Conservation (phyloP, 257 asterid genomes). For the Apocynum venetum region DNA sequence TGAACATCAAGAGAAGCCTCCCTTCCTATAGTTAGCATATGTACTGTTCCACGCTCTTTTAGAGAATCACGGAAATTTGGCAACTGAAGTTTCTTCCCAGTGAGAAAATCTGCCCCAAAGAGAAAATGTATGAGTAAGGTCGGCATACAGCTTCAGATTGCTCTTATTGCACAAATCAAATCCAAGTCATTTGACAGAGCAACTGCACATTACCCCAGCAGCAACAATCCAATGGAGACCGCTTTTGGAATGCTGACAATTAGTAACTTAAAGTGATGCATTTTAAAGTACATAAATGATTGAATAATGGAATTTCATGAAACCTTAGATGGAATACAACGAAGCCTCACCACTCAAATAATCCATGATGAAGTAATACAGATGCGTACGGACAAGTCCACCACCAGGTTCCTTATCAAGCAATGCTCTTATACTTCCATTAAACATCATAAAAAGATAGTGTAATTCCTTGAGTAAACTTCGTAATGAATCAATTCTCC, state of each 20-base stretch:
- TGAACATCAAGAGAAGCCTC: slow-evolving; percentile 97
- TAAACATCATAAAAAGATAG: slow-evolving; percentile 89
- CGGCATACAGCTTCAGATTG: slow-evolving; percentile 57
- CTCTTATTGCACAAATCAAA: slow-evolving; percentile 69
- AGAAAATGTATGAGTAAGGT: slow-evolving; percentile 53
- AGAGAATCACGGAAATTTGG: slow-evolving; percentile 93
- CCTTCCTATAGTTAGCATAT: slow-evolving; percentile 95
- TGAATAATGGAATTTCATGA: slow-evolving; percentile 27
- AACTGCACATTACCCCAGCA: slow-evolving; percentile 98
- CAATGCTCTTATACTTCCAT: slow-evolving; percentile 72
- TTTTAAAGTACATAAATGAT: slow-evolving; percentile 35
- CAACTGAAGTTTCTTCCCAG: slow-evolving; percentile 82
- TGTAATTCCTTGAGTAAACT: slow-evolving; percentile 79
- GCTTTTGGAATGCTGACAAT: slow-evolving; percentile 95
- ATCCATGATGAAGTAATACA: slow-evolving; percentile 87
- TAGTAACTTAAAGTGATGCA: slow-evolving; percentile 77
- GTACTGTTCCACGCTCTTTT: slow-evolving; percentile 83
- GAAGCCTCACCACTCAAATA: slow-evolving; percentile 82
- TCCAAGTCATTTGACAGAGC: slow-evolving; percentile 69
- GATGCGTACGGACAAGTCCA: slow-evolving; percentile 67
- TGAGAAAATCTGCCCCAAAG: slow-evolving; percentile 83
- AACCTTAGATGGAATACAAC: slow-evolving; percentile 22
- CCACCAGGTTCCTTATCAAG: slow-evolving; percentile 92
- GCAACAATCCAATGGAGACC: slow-evolving; percentile 89
- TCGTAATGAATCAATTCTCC: slow-evolving; percentile 76